Evolutionary conservation across 2,329 filamentous ascomycete genomes (phyloP).

Genomic region (Chaetomium sp.): DNA sequence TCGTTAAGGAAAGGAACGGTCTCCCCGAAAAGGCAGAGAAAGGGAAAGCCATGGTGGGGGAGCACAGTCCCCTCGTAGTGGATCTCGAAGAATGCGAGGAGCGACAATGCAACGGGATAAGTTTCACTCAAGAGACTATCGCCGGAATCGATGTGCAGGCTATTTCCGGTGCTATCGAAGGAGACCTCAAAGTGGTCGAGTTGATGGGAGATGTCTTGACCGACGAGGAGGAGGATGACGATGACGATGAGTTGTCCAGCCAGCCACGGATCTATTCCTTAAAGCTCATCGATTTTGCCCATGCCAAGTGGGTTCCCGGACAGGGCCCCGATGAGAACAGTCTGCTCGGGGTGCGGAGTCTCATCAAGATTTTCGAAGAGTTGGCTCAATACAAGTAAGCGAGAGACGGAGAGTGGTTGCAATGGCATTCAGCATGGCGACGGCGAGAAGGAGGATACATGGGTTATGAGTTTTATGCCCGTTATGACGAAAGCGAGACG

Average conservation of each 20-base stretch:
- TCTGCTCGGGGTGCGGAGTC: constrained; percentile 71
- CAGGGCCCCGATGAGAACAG: constrained; percentile 84
- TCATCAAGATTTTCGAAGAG: constrained; percentile 70
- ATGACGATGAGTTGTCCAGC: constrained; percentile 44
- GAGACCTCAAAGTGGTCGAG: constrained; percentile 30
- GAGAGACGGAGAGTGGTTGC: background rate
- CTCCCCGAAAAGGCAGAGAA: background rate
- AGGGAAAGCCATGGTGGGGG: constrained; percentile 49
- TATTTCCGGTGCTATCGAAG: constrained; percentile 20
- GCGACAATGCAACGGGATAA: constrained; percentile 12
- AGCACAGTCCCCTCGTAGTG: constrained; percentile 54
- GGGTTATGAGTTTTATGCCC: constrained; percentile 24
- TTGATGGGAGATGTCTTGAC: constrained; percentile 35
- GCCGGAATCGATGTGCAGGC: constrained; percentile 2
- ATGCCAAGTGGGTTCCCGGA: constrained; percentile 81
- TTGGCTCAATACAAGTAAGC: constrained; percentile 52
- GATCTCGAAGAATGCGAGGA: constrained; percentile 52
- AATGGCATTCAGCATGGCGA: background rate
- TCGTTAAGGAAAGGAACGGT: background rate
- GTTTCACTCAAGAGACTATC: constrained; percentile 28
- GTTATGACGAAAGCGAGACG: constrained; percentile 18
- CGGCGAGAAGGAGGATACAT: constrained; percentile 1
- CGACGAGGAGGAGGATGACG: constrained; percentile 55
- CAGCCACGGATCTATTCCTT: constrained; percentile 72
- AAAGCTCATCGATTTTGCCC: constrained; percentile 96